Evolutionary conservation across 805 yeast species (phyloP).

Genomic region (Yamadazyma nakazawae): DNA sequence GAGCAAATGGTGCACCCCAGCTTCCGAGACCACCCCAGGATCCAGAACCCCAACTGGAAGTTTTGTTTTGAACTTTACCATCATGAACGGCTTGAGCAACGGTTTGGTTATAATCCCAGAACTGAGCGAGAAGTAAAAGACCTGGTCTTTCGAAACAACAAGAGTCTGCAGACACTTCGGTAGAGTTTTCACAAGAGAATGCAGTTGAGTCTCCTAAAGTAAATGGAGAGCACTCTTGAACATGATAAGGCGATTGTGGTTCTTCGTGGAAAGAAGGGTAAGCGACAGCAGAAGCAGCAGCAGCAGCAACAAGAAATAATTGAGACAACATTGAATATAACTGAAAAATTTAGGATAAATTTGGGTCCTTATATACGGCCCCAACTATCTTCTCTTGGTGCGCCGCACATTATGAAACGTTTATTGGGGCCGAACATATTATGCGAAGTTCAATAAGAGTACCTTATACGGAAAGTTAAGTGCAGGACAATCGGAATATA

Average conservation of each 20-base stretch:
- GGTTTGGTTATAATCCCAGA: constrained; percentile 80
- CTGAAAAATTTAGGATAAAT: background rate
- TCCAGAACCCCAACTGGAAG: constrained; percentile 5
- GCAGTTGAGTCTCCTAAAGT: constrained; percentile 1
- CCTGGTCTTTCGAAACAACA: constrained; percentile 92
- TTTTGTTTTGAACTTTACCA: background rate
- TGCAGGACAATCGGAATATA: no score
- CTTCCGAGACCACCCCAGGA: constrained; percentile 18
- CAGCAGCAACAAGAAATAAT: constrained; percentile 1
- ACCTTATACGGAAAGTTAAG: no score
- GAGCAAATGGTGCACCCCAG: constrained; percentile 10
- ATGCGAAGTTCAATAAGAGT: background rate
- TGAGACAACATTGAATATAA: background rate
- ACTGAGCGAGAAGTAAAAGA: constrained; percentile 77
- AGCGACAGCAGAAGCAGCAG: background rate
- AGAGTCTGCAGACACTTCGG: constrained; percentile 34
- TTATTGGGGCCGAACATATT: background rate
- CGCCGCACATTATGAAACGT: background rate
- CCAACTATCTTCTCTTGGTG: background rate
- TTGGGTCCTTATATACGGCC: background rate
- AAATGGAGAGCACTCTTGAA: constrained; percentile 6
- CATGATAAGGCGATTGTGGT: background rate
- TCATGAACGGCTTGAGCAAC: constrained; percentile 1
- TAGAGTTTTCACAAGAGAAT: constrained; percentile 24
- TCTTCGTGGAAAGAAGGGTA: background rate